phyloP scores from a whole-genome alignment of 2,329 filamentous ascomycete genomes.

The Coccinonectria pachysandricola region DNA sequence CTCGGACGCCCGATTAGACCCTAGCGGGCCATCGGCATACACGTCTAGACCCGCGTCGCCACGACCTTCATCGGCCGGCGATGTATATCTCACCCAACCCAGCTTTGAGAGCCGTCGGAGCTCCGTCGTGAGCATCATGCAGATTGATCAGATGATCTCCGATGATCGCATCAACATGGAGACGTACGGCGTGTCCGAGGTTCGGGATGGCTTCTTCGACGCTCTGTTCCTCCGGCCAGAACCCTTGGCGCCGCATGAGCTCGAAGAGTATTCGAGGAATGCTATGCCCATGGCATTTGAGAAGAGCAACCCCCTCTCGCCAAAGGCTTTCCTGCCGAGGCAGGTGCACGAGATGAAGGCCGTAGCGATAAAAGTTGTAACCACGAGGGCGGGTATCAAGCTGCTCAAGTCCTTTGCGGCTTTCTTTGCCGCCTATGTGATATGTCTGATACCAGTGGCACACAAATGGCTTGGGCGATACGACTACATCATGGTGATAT shows the following conservation, averaged over 20 bases:
- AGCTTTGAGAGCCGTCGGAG: slow-evolving; percentile 17
- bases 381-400: slow-evolving; percentile 40
- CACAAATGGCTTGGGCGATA: slow-evolving; percentile 43
- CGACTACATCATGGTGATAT: slow-evolving; percentile 45
- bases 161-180: slow-evolving; percentile 26
- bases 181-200: slow-evolving; percentile 33
- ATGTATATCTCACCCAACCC: slow-evolving; percentile 8
- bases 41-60: slow-evolving; percentile 4
- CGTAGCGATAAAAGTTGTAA: slow-evolving; percentile 30
- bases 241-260: slow-evolving; percentile 26
- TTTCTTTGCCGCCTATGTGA: slow-evolving; percentile 45
- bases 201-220: slow-evolving; percentile 38
- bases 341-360: slow-evolving; percentile 35
- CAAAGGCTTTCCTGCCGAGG: slow-evolving; percentile 34
- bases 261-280: slow-evolving; percentile 30
- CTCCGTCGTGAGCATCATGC: slow-evolving; percentile 22
- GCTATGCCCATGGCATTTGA: slow-evolving; percentile 38
- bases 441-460: slow-evolving; percentile 41
- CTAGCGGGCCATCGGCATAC: slow-evolving; percentile 11
- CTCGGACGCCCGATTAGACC: no score
- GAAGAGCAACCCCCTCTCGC: slow-evolving; percentile 36
- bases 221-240: slow-evolving; percentile 35
- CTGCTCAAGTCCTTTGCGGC: slow-evolving; percentile 43
- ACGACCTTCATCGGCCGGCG: slow-evolving; percentile 2
- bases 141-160: slow-evolving; percentile 24